Conservation (phyloP, 495 filamentous ascomycete genomes). For the Chaetomium fimeti region DNA sequence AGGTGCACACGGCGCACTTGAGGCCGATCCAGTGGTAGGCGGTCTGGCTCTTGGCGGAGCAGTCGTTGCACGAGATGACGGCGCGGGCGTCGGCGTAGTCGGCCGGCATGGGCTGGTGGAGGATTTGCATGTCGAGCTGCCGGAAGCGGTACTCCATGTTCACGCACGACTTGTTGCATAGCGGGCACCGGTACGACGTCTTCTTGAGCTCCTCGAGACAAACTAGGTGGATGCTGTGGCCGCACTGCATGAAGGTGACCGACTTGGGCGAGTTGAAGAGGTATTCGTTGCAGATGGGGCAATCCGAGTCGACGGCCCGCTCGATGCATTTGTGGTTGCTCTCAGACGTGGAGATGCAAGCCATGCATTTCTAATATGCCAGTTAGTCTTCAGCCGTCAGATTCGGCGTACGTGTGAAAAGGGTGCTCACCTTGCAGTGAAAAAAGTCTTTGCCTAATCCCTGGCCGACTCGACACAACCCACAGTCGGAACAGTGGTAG, state of each 20-base stretch:
- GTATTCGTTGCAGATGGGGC: slow-evolving; percentile 96
- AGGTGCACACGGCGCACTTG: slow-evolving; percentile 81
- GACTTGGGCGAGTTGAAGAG: slow-evolving; percentile 90
- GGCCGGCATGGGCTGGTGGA: slow-evolving; percentile 84
- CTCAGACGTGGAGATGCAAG: slow-evolving; percentile 77
- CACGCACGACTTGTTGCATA: slow-evolving; percentile 86
- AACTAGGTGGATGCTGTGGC: slow-evolving; percentile 87
- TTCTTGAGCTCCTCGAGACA: slow-evolving; percentile 85
- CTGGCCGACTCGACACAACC: slow-evolving; percentile 87
- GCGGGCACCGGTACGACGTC: slow-evolving; percentile 86
- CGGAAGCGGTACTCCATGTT: slow-evolving; percentile 98
- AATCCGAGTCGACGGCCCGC: slow-evolving; percentile 89
- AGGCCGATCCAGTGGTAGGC: slow-evolving; percentile 93
- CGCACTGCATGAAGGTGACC: slow-evolving; percentile 93
- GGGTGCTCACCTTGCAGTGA: slow-evolving; percentile 81
- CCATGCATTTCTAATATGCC: slow-evolving; percentile 68
- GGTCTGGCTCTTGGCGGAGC: slow-evolving; percentile 77
- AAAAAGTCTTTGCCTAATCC: slow-evolving; percentile 95
- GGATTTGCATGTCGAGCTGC: slow-evolving; percentile 80
- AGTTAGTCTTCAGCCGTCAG: neutral
- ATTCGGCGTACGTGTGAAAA: neutral
- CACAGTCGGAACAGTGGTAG: slow-evolving; percentile 96
- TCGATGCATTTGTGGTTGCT: slow-evolving; percentile 86
- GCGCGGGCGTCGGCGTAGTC: slow-evolving; percentile 79
- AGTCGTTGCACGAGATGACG: slow-evolving; percentile 90